These are phyloP conservation scores for Dioscorea zingiberensis DNA, from an alignment of 106 monocot genomes.

Conservation along the genomic window DNA sequence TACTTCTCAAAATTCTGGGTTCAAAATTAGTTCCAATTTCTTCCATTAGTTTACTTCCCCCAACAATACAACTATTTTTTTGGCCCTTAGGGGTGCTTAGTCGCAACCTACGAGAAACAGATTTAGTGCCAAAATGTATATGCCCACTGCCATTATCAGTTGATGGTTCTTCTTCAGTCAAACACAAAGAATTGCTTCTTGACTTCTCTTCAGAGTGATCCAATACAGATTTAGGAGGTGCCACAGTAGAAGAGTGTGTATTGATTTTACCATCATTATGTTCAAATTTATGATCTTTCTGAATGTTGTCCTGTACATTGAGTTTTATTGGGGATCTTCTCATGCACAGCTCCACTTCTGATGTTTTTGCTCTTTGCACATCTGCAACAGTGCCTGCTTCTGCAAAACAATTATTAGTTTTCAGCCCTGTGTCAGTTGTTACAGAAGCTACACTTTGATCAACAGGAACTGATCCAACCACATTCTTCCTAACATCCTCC, in stretches of 20 bases:
- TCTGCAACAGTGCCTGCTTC: neutral
- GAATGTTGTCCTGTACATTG: neutral
- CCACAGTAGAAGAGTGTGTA: neutral
- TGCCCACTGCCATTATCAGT: neutral
- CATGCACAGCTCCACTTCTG: neutral
- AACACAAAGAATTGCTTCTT: neutral
- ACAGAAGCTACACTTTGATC: neutral
- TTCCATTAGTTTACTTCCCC: neutral
- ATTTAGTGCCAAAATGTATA: neutral
- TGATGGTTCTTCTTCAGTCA: neutral
- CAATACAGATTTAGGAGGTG: neutral
- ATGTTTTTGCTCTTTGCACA: neutral
- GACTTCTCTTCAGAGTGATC: neutral
- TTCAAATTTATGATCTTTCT: neutral
- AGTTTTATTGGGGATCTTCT: neutral
- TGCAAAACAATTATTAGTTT: no score
- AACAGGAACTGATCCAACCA: neutral
- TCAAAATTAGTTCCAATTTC: neutral
- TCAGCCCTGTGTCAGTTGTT: neutral
- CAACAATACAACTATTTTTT: neutral
- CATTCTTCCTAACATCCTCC: neutral
- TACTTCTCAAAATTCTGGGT: neutral
- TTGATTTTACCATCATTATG: neutral
- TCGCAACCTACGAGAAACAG: neutral
- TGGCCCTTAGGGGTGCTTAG: neutral